Conservation (phyloP, 164 flowering plant genomes). For the Dillenia suffruticosa region DNA sequence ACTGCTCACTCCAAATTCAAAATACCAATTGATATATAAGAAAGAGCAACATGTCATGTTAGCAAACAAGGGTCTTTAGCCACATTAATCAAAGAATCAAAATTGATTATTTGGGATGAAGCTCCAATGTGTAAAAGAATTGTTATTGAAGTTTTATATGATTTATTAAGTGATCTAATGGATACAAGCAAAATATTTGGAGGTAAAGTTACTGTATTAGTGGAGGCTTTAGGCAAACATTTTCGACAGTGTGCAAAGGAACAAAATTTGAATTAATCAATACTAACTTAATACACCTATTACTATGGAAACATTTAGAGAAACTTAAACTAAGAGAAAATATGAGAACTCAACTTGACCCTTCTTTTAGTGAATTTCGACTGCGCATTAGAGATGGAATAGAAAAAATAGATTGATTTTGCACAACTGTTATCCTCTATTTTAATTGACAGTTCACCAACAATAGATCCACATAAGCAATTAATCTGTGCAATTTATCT, state of each 20-base stretch:
- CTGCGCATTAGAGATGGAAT: constrained; percentile 8
- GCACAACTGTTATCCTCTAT: background rate
- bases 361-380: background rate
- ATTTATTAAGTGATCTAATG: constrained; percentile 6
- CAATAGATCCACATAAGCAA: background rate
- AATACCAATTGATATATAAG: background rate
- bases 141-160: constrained; percentile 3
- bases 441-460: background rate
- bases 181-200: background rate
- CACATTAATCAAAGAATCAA: background rate
- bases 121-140: constrained; percentile 5
- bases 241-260: constrained; percentile 1
- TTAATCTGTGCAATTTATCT: background rate
- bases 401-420: background rate
- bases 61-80: constrained; percentile 5
- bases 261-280: background rate
- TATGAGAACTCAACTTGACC: constrained; percentile 6
- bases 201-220: constrained; percentile 7
- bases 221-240: constrained; percentile 8
- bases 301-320: background rate
- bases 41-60: background rate
- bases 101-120: constrained; percentile 12
- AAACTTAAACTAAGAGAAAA: constrained; percentile 2
- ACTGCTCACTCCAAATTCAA: background rate
- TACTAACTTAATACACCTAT: constrained; percentile 3